Base-by-base conservation (phyloP, 306 rosid genomes). In the Leucaena leucocephala region DNA sequence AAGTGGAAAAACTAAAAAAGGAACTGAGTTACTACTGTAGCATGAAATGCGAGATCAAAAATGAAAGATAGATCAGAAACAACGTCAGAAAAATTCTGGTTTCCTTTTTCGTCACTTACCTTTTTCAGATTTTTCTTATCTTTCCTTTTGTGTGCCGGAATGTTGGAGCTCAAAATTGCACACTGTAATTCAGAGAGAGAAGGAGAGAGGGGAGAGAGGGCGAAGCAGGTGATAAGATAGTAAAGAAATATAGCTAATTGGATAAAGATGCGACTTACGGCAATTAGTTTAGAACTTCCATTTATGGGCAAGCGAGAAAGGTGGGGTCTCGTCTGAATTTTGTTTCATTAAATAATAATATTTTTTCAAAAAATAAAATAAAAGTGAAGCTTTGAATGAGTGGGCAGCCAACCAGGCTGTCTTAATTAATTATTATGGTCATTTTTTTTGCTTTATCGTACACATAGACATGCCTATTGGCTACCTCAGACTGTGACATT, bases 241-340 rank as follows among this genome's bases (percentile, higher is more conserved):
- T 15, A 4, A 15, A 14, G 15, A 13, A 49, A 13, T n/a, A 49
- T 52, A 16, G 7, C 22, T 2, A 16, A 8, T 10, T 4, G 2
- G 38, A 27, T 27, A 61, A 19, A 33, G 36, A 22, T 44, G 36
- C 11, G 54, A 69, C 34, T 54, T 54, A n/a, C 27, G 7, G 61
- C 61, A 54, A 54, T 54, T 12, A 40, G 66, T 4, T 61, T 40
- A 1, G 40, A 10, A 27, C 49, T 71, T 71, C 76, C 76, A 33
- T 48, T 71, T 71, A 71, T 71, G 63, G 62, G 63, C 76, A 48
- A 71, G 45, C 34, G 55, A 50, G 33, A 49, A 35, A 71, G 34
- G 5, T 7, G 46, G 46, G 3, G 12, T 9, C 44, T 2, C 15
- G 45, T 35, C 76, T 50, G 59, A 4, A 8, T 3, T 21, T 2